Percentiles rank a stretch among this genome's conserved stretches.
Evolutionary conservation across 179 eudicot genomes (phyloP).

Genomic region (Beta corolliflora): DNA sequence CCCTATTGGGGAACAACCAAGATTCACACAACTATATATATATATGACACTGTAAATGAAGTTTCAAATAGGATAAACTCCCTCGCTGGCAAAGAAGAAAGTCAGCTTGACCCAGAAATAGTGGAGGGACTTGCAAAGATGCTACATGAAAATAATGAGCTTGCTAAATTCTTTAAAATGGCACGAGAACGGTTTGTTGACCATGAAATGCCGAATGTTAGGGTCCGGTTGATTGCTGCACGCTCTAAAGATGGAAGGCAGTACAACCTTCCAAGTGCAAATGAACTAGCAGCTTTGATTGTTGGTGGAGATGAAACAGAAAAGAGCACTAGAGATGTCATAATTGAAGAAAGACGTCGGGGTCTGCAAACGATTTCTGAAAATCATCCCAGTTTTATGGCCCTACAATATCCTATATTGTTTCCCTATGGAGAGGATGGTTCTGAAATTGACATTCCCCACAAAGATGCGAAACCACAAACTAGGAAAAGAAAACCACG

Average conservation of each 20-base stretch:
- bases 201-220: neutral
- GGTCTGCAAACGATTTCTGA: neutral
- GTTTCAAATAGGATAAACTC: neutral
- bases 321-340: neutral
- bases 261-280: neutral
- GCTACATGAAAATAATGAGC: neutral
- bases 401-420: neutral
- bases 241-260: neutral
- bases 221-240: neutral
- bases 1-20: neutral
- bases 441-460: neutral
- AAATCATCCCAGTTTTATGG: neutral
- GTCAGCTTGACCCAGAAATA: neutral
- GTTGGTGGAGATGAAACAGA: neutral
- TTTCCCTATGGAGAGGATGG: constrained; percentile 6
- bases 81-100: neutral
- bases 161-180: neutral
- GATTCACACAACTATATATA: neutral
- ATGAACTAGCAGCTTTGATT: neutral
- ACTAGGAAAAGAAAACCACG: neutral
- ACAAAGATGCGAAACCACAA: neutral
- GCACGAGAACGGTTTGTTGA: neutral
- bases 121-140: neutral
- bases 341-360: neutral
- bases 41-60: neutral